Evolutionary conservation across 1,284 basidiomycete species (phyloP).

Genomic region (Veloboletus limbatus): DNA sequence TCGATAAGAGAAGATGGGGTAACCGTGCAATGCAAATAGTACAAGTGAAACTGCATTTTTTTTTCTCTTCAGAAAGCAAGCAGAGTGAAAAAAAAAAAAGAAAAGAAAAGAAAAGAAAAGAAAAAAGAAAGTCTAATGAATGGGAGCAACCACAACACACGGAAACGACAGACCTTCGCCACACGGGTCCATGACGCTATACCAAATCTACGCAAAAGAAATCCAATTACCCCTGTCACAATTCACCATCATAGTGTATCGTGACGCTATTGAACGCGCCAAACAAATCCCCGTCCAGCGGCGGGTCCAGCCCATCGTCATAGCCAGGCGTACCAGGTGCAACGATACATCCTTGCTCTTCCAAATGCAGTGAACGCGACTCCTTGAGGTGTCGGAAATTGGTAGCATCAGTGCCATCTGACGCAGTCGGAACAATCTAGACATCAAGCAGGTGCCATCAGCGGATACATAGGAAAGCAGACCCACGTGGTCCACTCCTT

Average conservation of each 20-base stretch:
- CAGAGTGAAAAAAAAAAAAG: too few relatives aligned
- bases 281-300: constrained; percentile 59
- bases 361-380: constrained; percentile 86
- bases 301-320: constrained; percentile 50
- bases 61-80: constrained; percentile 24
- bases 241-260: constrained; percentile 77
- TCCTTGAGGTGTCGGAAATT: constrained; percentile 93
- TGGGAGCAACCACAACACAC: constrained; percentile 7
- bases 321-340: constrained; percentile 30
- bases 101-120: too few relatives aligned
- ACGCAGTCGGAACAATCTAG: constrained; percentile 81
- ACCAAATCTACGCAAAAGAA: too few relatives aligned
- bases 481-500: constrained; percentile 13
- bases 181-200: constrained; percentile 4
- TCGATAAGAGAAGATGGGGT: constrained; percentile 18
- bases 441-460: constrained; percentile 24
- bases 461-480: constrained; percentile 8
- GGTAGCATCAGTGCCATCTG: constrained; percentile 82
- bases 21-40: constrained; percentile 35
- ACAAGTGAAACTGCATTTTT: constrained; percentile 29
- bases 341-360: constrained; percentile 50
- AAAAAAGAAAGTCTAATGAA: constrained; percentile 24
- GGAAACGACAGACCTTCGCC: constrained; percentile 19
- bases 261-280: constrained; percentile 86
- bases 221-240: constrained; percentile 32